Percentiles rank a stretch among this genome's conserved stretches.
phyloP scores from a whole-genome alignment of 306 rosid genomes.

The Prinsepia uniflora region DNA sequence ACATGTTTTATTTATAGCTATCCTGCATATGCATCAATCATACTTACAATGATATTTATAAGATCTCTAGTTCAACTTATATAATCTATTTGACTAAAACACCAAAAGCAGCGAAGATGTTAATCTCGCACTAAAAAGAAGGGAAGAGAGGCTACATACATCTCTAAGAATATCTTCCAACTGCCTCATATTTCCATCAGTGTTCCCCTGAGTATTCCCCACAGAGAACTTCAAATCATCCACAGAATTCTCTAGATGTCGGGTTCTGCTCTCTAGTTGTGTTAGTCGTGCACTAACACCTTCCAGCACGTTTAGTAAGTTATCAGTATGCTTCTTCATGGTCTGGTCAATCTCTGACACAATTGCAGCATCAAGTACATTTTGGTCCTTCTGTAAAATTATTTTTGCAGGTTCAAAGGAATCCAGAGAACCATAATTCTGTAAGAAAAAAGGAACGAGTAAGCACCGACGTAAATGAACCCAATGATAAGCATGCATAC shows the following conservation, averaged over 20 bases:
- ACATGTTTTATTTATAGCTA: not conserved
- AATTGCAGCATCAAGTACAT: conserved; percentile 40
- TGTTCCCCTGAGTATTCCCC: conserved; percentile 68
- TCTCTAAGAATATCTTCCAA: conserved; percentile 78
- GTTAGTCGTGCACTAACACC: conserved; percentile 76
- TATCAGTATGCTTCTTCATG: conserved; percentile 64
- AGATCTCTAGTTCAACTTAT: not conserved
- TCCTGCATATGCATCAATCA: not conserved
- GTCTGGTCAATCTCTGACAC: conserved; percentile 73
- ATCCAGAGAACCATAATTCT: conserved; percentile 71
- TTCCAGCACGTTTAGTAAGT: conserved; percentile 65
- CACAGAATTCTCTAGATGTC: conserved; percentile 65
- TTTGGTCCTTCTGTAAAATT: conserved; percentile 48
- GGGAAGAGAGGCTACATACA: conserved; percentile 37
- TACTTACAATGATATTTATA: not conserved
- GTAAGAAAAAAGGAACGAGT: conserved; percentile 22
- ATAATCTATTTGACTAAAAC: conserved; percentile 13
- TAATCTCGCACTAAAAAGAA: conserved; percentile 15
- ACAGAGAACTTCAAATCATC: conserved; percentile 73
- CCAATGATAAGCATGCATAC: not conserved
- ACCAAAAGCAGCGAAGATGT: conserved; percentile 17
- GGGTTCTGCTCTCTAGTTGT: conserved; percentile 73
- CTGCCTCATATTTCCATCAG: conserved; percentile 79
- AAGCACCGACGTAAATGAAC: conserved; percentile 10
- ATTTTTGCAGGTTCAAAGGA: conserved; percentile 61